Percentiles rank a stretch among this genome's conserved stretches.
Evolutionary conservation across 305 asterid genomes (phyloP).

Genomic region (Withania somnifera): DNA sequence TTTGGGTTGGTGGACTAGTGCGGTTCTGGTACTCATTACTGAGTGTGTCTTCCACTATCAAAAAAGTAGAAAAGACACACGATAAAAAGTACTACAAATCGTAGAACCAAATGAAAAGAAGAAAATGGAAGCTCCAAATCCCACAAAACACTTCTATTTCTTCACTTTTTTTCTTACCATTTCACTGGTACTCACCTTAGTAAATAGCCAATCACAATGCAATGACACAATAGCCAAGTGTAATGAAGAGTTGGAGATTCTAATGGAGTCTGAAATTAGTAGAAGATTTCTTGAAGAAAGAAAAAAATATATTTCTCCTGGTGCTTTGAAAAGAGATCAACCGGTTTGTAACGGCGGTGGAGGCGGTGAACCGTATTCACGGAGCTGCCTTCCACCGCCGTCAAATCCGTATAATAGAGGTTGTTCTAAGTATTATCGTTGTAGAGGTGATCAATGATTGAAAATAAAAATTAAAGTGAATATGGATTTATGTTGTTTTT

Average conservation of each 20-base stretch:
- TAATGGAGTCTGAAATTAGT: conserved; percentile 15
- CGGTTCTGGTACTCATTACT: background rate
- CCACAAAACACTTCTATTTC: background rate
- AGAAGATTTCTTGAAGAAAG: background rate
- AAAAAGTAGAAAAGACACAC: background rate
- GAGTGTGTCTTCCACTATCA: background rate
- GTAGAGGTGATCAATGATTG: background rate
- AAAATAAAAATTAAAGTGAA: background rate
- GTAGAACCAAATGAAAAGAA: background rate
- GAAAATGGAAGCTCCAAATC: background rate
- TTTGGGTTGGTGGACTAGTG: background rate
- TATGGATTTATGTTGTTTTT: background rate
- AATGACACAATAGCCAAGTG: conserved; percentile 29
- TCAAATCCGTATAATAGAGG: background rate
- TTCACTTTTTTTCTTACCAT: background rate
- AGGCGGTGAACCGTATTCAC: background rate
- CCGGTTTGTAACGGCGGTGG: background rate
- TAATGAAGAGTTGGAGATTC: conserved; percentile 23
- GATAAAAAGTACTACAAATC: background rate
- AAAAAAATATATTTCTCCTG: background rate
- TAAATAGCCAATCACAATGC: conserved; percentile 15
- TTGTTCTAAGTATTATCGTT: background rate
- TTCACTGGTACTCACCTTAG: background rate
- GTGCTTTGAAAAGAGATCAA: background rate
- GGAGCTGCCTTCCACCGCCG: conserved; percentile 1